Evolutionary conservation across 169 alveolate species (phyloP).

Genomic region (Babesia bigemina): DNA sequence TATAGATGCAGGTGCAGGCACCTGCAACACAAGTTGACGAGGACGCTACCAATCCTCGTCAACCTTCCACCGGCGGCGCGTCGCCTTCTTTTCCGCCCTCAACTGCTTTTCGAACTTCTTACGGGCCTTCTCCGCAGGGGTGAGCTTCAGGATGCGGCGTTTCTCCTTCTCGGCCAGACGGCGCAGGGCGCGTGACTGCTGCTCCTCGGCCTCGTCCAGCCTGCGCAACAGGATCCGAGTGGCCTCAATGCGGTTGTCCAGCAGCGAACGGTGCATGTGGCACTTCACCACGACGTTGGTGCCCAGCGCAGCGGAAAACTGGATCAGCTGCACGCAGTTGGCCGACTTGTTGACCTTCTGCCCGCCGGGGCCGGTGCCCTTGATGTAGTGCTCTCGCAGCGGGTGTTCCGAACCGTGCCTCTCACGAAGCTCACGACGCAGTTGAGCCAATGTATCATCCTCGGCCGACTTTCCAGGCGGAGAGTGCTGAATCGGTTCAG

Average conservation of each 20-base stretch:
- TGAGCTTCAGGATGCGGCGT: slow-evolving; percentile 65
- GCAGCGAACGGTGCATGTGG: slow-evolving; percentile 70
- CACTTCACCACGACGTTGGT: slow-evolving; percentile 67
- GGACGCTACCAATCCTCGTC: slow-evolving; percentile 6
- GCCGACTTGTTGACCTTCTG: slow-evolving; percentile 86
- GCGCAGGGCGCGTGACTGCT: slow-evolving; percentile 10
- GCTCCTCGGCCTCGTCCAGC: slow-evolving; percentile 48
- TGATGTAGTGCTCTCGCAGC: slow-evolving; percentile 75
- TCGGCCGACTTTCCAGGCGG: background rate
- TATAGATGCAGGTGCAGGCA: slow-evolving; percentile 7
- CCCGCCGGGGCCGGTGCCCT: slow-evolving; percentile 89
- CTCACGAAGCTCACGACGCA: slow-evolving; percentile 32
- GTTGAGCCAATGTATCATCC: slow-evolving; percentile 25
- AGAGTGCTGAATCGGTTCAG: background rate
- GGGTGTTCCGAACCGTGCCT: slow-evolving; percentile 39
- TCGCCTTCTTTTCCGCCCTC: slow-evolving; percentile 71
- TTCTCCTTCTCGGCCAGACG: slow-evolving; percentile 68
- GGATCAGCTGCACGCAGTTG: slow-evolving; percentile 83
- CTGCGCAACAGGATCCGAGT: slow-evolving; percentile 65
- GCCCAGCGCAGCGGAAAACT: slow-evolving; percentile 61
- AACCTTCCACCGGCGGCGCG: slow-evolving; percentile 56
- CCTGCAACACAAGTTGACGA: no score
- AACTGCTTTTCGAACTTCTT: slow-evolving; percentile 70
- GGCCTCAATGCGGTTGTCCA: slow-evolving; percentile 74
- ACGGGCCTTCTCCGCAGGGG: slow-evolving; percentile 71